Conservation (phyloP, 345 rosid species). For the Ricinus communis region DNA sequence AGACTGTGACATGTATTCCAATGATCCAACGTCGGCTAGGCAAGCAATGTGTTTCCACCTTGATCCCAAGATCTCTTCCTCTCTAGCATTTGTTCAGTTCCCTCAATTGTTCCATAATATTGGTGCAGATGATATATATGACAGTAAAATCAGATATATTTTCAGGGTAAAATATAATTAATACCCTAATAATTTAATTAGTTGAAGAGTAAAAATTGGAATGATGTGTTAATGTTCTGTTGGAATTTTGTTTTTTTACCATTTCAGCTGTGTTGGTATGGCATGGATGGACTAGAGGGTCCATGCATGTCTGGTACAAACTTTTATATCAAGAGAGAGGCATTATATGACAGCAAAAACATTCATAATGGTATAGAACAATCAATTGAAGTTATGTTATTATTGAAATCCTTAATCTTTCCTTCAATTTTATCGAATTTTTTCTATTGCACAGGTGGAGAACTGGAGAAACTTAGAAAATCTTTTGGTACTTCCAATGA, state of each 20-base stretch:
- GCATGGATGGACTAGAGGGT: constrained; percentile 29
- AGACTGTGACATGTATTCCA: constrained; percentile 52
- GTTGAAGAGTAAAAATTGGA: too few species aligned
- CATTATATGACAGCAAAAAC: constrained; percentile 2
- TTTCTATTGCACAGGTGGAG: constrained; percentile 6
- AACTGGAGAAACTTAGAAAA: constrained; percentile 14
- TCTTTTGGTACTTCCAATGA: constrained; percentile 37
- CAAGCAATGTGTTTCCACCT: constrained; percentile 45
- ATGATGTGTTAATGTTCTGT: not conserved
- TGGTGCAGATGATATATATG: constrained; percentile 40
- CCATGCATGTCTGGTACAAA: constrained; percentile 7
- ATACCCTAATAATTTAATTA: too few species aligned
- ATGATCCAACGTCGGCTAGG: constrained; percentile 46
- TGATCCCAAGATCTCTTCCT: constrained; percentile 33
- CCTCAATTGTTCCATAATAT: constrained; percentile 41
- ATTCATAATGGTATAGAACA: constrained; percentile 12
- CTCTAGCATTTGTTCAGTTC: constrained; percentile 41
- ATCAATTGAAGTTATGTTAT: too few species aligned
- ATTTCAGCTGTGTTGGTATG: constrained; percentile 18
- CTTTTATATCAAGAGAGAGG: constrained; percentile 17
- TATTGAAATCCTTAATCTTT: too few species aligned
- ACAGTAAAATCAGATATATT: constrained; percentile 14
- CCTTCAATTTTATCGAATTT: not conserved
- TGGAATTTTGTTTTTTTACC: not conserved
- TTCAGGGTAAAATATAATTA: constrained; percentile 29